Conservation (phyloP, 164 flowering plant species). For the Magnolia officinalis region DNA sequence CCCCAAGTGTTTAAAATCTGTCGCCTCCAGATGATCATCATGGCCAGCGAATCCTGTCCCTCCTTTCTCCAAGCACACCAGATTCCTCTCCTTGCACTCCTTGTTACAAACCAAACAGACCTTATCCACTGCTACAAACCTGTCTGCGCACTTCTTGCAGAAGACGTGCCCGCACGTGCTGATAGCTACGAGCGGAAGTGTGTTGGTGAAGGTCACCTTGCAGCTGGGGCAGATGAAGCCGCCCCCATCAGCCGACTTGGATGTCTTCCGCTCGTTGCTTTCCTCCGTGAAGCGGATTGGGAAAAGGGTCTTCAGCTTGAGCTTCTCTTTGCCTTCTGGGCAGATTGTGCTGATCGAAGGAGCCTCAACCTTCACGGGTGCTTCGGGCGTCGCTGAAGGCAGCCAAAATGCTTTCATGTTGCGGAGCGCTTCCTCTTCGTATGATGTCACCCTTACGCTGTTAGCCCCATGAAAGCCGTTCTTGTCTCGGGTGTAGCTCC, state of each 20-base stretch:
- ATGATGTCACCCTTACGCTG: conserved; percentile 90
- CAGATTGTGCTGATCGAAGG: conserved; percentile 68
- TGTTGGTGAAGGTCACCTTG: conserved; percentile 78
- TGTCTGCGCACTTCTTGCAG: conserved; percentile 87
- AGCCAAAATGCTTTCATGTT: conserved; percentile 99
- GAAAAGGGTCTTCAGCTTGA: conserved; percentile 78
- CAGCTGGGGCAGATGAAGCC: conserved; percentile 81
- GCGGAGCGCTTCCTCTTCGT: conserved; percentile 91
- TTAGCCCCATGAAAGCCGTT: conserved; percentile 98
- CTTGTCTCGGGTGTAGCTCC: conserved; percentile 58
- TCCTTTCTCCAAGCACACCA: conserved; percentile 70
- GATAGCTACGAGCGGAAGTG: conserved; percentile 64
- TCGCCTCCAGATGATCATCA: conserved; percentile 75
- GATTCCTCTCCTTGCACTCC: conserved; percentile 65
- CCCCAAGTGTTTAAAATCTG: conserved; percentile 87
- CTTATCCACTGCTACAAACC: conserved; percentile 75
- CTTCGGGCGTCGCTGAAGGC: conserved; percentile 96
- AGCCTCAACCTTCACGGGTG: conserved; percentile 68
- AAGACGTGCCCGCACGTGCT: conserved; percentile 90
- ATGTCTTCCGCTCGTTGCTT: conserved; percentile 33
- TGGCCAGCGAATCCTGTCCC: conserved; percentile 93
- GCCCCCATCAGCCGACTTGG: conserved; percentile 34
- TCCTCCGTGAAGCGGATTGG: conserved; percentile 73
- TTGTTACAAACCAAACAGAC: conserved; percentile 74
- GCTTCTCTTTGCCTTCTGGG: conserved; percentile 92